Evolutionary conservation across 139 green algal species (phyloP), one percentile per base, ranked within the genome.

Genomic region (Monoraphidium neglectum): DNA sequence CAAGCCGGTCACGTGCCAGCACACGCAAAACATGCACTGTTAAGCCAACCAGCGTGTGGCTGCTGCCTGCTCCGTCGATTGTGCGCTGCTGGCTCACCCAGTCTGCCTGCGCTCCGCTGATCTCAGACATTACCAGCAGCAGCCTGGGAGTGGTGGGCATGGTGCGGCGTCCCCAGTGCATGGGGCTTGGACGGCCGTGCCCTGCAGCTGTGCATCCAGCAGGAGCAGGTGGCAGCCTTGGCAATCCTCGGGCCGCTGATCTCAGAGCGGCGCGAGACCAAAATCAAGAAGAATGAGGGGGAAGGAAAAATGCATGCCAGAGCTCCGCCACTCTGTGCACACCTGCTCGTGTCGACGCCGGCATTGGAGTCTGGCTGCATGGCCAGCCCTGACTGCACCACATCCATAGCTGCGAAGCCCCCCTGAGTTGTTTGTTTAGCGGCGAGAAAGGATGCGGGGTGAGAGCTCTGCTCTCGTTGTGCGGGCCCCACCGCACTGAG

Each of bases 301-400:
- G 12, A 15, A 8, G 8, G 57, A 65, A 32, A 10, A 8, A 8
- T 15, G 16, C 28, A 10, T 13, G 57, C 57, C 26, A 8, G 10
- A 8, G 57, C 57, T 16, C 10, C 57, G 57, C 57, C 57, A 8
- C 8, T 8, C 57, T 10, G 57, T 13, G 8, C 43, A 8, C 43
- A 51, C 43, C 43, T 51, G 43, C 43, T 51, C 12, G 43, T 12
- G 43, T 51, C 43, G 8, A 12, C 43, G 43, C 43, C 43, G n/a
- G n/a, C n/a, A n/a, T n/a, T n/a, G n/a, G n/a, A n/a, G n/a, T n/a
- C n/a, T 12, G 8, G 8, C 43, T 64, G 61, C 73, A 79, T 72
- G 16, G 62, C 56, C 73, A 79, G 54, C 4, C 73, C 73, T n/a
- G 62, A 73, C 6, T 47, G 62, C 62, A 79, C 43, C 30, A 79